phyloP scores from a whole-genome alignment of 2,329 filamentous ascomycete species.

The Escovopsis sp. region DNA sequence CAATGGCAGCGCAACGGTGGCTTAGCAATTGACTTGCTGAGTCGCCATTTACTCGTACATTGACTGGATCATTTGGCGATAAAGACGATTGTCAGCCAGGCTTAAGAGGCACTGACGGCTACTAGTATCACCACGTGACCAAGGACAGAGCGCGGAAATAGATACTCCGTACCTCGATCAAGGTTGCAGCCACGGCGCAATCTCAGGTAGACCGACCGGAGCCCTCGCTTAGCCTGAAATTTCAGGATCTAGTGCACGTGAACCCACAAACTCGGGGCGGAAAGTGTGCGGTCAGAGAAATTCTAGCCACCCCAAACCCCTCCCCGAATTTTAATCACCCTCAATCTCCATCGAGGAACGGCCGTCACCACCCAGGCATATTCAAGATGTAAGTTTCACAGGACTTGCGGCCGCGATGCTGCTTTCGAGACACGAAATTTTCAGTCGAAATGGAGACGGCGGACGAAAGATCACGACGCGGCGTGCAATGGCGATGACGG shows the following conservation, averaged over 20 bases:
- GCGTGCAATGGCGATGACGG: background rate
- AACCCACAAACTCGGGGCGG: conserved; percentile 26
- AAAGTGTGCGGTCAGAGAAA: conserved; percentile 23
- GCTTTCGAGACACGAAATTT: background rate
- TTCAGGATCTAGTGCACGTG: conserved; percentile 20
- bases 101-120: too few relatives aligned
- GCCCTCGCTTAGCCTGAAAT: conserved; percentile 25
- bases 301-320: conserved; percentile 23
- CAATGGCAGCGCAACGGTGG: too few relatives aligned
- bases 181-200: too few relatives aligned
- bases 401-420: conserved; percentile 1
- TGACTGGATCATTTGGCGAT: too few relatives aligned
- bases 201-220: conserved; percentile 10
- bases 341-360: conserved; percentile 23
- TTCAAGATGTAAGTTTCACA: conserved; percentile 29
- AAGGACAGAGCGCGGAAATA: too few relatives aligned
- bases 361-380: conserved; percentile 26
- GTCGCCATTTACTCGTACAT: too few relatives aligned
- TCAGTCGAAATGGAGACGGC: background rate
- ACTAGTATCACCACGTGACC: too few relatives aligned
- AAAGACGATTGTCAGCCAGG: too few relatives aligned
- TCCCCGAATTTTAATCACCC: conserved; percentile 22
- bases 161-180: too few relatives aligned
- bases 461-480: background rate
- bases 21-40: too few relatives aligned